Percentiles rank a stretch among this genome's conserved stretches.
phyloP scores from a whole-genome alignment of 2,329 filamentous ascomycete genomes.

The Sordariomycetes sp. region DNA sequence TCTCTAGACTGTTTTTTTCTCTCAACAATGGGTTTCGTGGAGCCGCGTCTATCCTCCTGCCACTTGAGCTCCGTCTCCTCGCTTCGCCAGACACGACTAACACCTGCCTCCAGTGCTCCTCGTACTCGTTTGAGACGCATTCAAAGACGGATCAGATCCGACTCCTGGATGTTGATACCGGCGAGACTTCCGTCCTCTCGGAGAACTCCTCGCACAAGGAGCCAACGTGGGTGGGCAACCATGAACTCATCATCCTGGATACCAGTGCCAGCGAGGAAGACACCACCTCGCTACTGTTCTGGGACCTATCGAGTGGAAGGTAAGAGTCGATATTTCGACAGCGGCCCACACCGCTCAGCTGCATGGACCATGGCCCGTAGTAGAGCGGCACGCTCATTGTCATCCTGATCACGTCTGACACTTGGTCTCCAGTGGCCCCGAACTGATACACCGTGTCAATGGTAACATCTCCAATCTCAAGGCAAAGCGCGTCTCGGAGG shows the following conservation, averaged over 20 bases:
- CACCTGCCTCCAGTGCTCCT: conserved; percentile 35
- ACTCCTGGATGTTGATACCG: conserved; percentile 54
- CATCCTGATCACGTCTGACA: not conserved
- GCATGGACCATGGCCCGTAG: no score
- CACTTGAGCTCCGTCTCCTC: not conserved
- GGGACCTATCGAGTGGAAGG: conserved; percentile 9
- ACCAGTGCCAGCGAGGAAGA: conserved; percentile 31
- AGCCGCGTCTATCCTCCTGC: not conserved
- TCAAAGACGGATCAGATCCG: conserved; percentile 55
- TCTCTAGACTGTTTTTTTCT: not conserved
- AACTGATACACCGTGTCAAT: conserved; percentile 9
- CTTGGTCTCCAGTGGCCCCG: not conserved
- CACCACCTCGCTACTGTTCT: conserved; percentile 29
- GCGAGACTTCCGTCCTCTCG: conserved; percentile 51
- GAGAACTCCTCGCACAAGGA: conserved; percentile 54
- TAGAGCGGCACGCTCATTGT: not conserved
- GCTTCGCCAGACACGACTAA: not conserved
- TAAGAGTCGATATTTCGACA: not conserved
- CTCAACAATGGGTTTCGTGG: not conserved
- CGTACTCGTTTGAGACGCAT: conserved; percentile 71
- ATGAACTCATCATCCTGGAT: conserved; percentile 39
- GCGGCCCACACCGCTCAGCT: no score
- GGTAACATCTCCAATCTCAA: conserved; percentile 47
- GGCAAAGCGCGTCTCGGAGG: conserved; percentile 32
- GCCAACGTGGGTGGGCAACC: conserved; percentile 63